Evolutionary conservation across 345 rosid species (phyloP).

Genomic region (Syzygium aqueum): DNA sequence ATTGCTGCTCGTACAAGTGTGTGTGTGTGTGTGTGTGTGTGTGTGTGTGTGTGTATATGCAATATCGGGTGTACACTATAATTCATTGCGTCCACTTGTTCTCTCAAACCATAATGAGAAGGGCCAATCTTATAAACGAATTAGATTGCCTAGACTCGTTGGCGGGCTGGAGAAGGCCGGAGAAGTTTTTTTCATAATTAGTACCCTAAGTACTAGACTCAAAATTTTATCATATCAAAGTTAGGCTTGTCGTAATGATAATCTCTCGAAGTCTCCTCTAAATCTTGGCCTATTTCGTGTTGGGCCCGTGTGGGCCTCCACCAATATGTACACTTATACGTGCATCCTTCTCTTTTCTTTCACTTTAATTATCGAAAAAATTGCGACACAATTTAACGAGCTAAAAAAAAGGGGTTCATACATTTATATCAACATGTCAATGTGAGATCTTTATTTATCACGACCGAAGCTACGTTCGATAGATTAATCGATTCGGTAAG

Average conservation of each 20-base stretch:
- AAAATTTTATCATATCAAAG: not conserved
- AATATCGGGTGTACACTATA: not conserved
- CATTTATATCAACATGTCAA: not conserved
- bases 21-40: accelerated
- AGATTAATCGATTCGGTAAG: not conserved
- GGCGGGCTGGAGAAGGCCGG: not conserved
- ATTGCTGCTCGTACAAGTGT: not conserved
- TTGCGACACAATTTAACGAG: not conserved
- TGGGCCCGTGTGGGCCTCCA: not conserved
- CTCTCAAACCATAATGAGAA: not conserved
- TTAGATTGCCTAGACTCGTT: not conserved
- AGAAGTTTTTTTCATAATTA: not conserved
- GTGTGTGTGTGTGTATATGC: too few species aligned
- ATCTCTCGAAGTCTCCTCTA: not conserved
- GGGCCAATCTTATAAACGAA: not conserved
- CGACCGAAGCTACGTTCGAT: not conserved
- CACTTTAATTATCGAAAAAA: not conserved
- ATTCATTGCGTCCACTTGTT: not conserved
- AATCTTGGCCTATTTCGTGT: not conserved
- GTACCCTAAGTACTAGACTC: not conserved
- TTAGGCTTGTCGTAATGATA: not conserved
- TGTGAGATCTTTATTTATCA: not conserved
- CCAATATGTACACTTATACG: not conserved
- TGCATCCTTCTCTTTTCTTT: not conserved
- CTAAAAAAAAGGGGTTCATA: not conserved